Evolutionary conservation across 1,139 yeast species (phyloP), one percentile per base, ranked within the genome.

Genomic region (Taphrina pruni): DNA sequence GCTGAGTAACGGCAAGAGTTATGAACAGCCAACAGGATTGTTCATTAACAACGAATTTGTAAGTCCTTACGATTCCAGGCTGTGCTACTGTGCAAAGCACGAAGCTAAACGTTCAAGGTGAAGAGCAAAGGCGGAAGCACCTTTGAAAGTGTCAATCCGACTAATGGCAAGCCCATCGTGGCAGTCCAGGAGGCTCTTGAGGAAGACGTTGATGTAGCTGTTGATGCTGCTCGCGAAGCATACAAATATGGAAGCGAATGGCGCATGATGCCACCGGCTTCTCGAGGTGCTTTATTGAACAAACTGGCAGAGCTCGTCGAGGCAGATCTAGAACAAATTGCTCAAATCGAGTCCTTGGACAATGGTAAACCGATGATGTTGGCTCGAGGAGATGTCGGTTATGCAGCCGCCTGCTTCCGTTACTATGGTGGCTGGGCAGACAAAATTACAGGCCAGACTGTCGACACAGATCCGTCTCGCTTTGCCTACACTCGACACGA

Each of bases 351-450:
- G 78, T 84, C 89, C 32, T 76, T 85, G 71, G 90, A 88, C 76
- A 81, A 88, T 17, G 92, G 92, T 60, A 88, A 88, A 77, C 78
- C 76, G 72, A 78, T 79, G 68, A 79, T 82, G 69, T 86, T 86
- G 74, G 84, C 88, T 11, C 75, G 79, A 67, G 85, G 80, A 71
- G 97, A 91, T 76, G 81, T 91, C 66, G 85, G 83, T 77, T 80
- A 85, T 80, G 81, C 87, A 78, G 76, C 88, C 77, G 80, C 85
- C 75, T 81, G 88, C 77, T 81, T 88, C 81, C 83, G 88, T 81
- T 81, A 88, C 83, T 85, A 85, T 78, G 96, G 94, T 35, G 97
- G 97, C 66, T 88, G 90, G 87, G 93, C 96, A 60, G 96, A 89
- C 79, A 91, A 91, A 81, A 82, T 88, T 73, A 84, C 84, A 72